phyloP scores from a whole-genome alignment of 176 grass and related monocot genomes.

The Luzula sylvatica region DNA sequence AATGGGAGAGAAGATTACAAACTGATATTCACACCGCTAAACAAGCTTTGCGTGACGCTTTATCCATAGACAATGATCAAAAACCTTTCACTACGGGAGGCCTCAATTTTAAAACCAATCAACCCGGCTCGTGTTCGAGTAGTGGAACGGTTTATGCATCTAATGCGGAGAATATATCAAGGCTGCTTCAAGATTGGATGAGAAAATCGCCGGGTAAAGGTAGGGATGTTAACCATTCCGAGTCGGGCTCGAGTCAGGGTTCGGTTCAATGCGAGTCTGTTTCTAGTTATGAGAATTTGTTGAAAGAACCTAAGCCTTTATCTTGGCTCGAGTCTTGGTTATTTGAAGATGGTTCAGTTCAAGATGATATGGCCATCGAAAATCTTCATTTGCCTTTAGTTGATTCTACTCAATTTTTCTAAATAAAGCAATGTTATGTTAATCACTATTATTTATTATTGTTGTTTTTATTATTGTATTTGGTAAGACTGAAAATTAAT shows the following conservation, averaged over 20 bases:
- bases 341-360: constrained; percentile 5
- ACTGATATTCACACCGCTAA: constrained; percentile 71
- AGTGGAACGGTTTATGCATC: constrained; percentile 33
- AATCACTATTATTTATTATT: not conserved
- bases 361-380: constrained; percentile 4
- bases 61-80: constrained; percentile 19
- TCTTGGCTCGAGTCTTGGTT: constrained; percentile 22
- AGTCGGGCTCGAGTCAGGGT: constrained; percentile 10
- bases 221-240: not conserved
- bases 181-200: constrained; percentile 65
- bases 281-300: constrained; percentile 1
- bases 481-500: not conserved
- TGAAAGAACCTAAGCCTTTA: constrained; percentile 1
- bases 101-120: constrained; percentile 27
- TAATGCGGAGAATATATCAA: constrained; percentile 61
- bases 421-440: not conserved
- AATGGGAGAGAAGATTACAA: constrained; percentile 75
- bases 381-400: constrained; percentile 8
- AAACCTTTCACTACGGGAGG: not conserved
- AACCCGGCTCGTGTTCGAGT: constrained; percentile 27
- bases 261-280: constrained; percentile 2
- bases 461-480: not conserved
- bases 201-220: constrained; percentile 6
- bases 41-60: constrained; percentile 49
- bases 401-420: constrained; percentile 5